Evolutionary conservation across 306 rosid species (phyloP).

Genomic region (Trifolium repens): DNA sequence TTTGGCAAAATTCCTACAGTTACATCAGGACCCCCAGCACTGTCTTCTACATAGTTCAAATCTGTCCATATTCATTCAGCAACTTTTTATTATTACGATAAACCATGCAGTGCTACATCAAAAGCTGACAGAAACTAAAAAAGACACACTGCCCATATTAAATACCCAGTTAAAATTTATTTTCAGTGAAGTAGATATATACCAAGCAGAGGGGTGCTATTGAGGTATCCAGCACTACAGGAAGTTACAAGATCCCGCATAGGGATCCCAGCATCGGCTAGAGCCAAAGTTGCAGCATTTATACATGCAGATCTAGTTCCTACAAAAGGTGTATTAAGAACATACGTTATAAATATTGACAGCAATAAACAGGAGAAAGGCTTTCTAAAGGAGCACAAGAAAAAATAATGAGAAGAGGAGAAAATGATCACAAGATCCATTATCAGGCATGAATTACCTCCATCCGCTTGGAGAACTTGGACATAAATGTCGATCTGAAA

Average conservation of each 20-base stretch:
- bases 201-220: slow-evolving; percentile 84
- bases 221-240: slow-evolving; percentile 91
- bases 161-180: slow-evolving; percentile 24
- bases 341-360: slow-evolving; percentile 28
- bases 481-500: slow-evolving; percentile 89
- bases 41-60: slow-evolving; percentile 89
- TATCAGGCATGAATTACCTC: slow-evolving; percentile 58
- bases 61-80: slow-evolving; percentile 52
- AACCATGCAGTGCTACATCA: slow-evolving; percentile 5
- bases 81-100: slow-evolving; percentile 20
- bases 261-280: slow-evolving; percentile 94
- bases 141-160: slow-evolving; percentile 10
- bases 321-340: slow-evolving; percentile 40
- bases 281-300: slow-evolving; percentile 95
- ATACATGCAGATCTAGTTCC: slow-evolving; percentile 96
- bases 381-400: slow-evolving; percentile 15
- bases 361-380: slow-evolving; percentile 19
- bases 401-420: slow-evolving; percentile 13
- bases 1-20: slow-evolving; percentile 81
- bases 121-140: background rate
- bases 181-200: slow-evolving; percentile 36
- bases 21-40: slow-evolving; percentile 98
- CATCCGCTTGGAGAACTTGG: slow-evolving; percentile 97
- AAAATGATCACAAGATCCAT: slow-evolving; percentile 29
- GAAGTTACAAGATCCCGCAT: slow-evolving; percentile 93